Base-by-base conservation (phyloP, 2,329 filamentous ascomycete genomes). In the Penicillium sp. region DNA sequence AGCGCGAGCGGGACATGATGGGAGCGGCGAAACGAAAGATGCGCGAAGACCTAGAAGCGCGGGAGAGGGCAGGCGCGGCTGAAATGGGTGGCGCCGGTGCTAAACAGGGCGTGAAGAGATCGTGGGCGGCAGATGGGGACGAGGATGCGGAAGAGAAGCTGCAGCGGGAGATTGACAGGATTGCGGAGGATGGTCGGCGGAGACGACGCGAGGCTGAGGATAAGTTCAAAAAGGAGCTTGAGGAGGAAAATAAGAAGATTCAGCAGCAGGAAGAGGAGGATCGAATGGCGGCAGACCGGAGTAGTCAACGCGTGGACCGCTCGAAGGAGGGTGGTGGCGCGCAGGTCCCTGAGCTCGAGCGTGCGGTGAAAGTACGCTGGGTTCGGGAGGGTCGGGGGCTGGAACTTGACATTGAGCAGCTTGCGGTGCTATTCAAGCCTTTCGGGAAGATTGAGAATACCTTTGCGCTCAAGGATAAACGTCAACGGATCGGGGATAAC, bases 41-140 rank as follows among this genome's bases (percentile, higher is more conserved):
- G 84, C 89, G 90, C 63, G 91, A 96, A 69, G 92, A 97, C 70
- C 78, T 97, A 50, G 92, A 96, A 76, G 83, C 85, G 27, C 81
- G 89, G 21, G 93, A 96, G 74, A 80, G 84, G 21, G 79, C 78
- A 17, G 79, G 76, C 0, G 70, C 68, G 31, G 66, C 77, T n/a
- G 72, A 74, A 10, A 54, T 50, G 43, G 54, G 56, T 45, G 21
- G 63, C 2, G 77, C 76, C 35, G 78, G 78, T 40, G 68, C 69
- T 51, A 75, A 71, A 35, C 79, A 80, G 31, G 86, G 87, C 3
- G 80, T 86, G 51, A 87, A 85, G 70, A 77, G 84, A 43, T 78
- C 85, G 60, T 82, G 82, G 76, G 82, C 61, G 15, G 45, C 61
- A 10, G 59, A 62, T 21, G 66, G 61, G 1, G 71, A 68, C 48